Evolutionary conservation across 257 asterid species (phyloP), one percentile per base, ranked within the genome.

Genomic region (Penstemon newberryi): DNA sequence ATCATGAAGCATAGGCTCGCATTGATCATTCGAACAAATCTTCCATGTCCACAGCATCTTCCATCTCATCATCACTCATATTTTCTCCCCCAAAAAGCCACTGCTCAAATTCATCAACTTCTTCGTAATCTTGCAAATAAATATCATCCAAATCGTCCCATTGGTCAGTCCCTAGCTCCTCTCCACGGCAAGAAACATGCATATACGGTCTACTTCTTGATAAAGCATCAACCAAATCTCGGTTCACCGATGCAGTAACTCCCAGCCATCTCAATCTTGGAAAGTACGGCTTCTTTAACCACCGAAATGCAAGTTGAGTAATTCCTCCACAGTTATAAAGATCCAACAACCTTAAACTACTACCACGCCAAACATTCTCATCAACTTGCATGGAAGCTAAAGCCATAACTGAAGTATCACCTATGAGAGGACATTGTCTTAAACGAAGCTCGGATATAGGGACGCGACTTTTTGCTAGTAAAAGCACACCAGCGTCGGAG

Each of bases 261-360:
- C 99, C 96, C 80, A 93, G 56, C 97, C 96, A 93, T 73, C 96
- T 87, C 83, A 90, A 52, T 75, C 93, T 89, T 0, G 97, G 99
- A 60, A 94, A 94, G 74, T 94, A 94, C 49, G 97, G 97, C 74
- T 79, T 94, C 78, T 83, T 94, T 42, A 94, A 62, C 99, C 99
- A 94, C 57, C 78, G 78, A 44, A 87, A 94, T 10, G 96, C 66
- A 10, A 87, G 84, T 57, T 87, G 92, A 50, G 95, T 87, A 37
- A 94, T 87, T 7, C 95, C 95, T 6, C 99, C 99, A 25, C 97
- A 94, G 75, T 86, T 87, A 75, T 83, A 91, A 15, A 94, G 68
- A 81, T 94, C 99, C 85, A 94, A 77, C 77, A 91, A 60, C 69
- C 77, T 75, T 67, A 94, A 79, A 59, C 83, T 84, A 74, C 96